Conservation (phyloP, 2,329 filamentous ascomycete species). For the Pleomassaria siparia region DNA sequence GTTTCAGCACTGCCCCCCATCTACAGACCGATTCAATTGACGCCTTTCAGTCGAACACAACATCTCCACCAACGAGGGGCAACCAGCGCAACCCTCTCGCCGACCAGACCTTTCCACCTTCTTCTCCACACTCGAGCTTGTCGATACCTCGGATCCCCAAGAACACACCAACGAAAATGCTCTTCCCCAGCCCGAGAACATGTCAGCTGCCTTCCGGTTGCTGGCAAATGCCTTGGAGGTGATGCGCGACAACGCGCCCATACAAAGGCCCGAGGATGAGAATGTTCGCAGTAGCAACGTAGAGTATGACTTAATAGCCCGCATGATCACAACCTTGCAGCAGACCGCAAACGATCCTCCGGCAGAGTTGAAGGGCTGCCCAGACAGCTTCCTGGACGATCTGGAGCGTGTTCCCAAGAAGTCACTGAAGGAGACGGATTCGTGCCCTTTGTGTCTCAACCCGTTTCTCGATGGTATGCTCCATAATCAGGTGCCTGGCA, state of each 20-base stretch:
- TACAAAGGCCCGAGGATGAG: conserved; percentile 37
- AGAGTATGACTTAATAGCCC: conserved; percentile 49
- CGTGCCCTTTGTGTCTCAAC: conserved; percentile 63
- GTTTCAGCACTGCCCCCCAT: conserved; percentile 11
- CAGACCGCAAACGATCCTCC: conserved; percentile 61
- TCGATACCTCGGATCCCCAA: conserved; percentile 54
- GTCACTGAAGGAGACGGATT: conserved; percentile 54
- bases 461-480: conserved; percentile 59
- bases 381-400: conserved; percentile 62
- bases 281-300: conserved; percentile 21
- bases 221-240: conserved; percentile 63
- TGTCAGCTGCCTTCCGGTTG: conserved; percentile 60
- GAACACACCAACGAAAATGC: conserved; percentile 59
- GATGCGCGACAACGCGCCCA: conserved; percentile 48
- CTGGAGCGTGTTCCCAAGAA: conserved; percentile 61
- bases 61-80: conserved; percentile 43
- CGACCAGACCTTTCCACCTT: conserved; percentile 67
- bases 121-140: conserved; percentile 63
- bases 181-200: conserved; percentile 61
- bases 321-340: conserved; percentile 59
- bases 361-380: conserved; percentile 61
- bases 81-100: conserved; percentile 46
- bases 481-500: background rate
- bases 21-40: conserved; percentile 10
- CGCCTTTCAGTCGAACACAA: conserved; percentile 50